Percentiles rank a stretch among this genome's conserved stretches.
These are phyloP conservation scores for Globisporangium okanoganense DNA, from an alignment of 352 stramenopile genomes.

Conservation along the genomic window DNA sequence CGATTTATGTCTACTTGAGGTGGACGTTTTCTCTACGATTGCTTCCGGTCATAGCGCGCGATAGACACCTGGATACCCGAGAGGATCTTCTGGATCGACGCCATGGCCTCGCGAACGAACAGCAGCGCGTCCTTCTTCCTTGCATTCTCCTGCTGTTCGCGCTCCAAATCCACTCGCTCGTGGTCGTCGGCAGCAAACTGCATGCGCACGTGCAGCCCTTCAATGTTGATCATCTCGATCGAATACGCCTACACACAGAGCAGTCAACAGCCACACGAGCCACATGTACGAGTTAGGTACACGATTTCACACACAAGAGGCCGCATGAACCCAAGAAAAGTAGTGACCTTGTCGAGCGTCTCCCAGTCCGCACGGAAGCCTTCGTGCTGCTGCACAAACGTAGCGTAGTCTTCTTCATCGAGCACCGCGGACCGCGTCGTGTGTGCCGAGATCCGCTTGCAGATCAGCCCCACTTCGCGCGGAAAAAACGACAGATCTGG, in stretches of 20 bases:
- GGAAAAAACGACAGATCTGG: slow-evolving; percentile 57
- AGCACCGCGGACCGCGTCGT: slow-evolving; percentile 51
- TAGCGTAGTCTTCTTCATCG: slow-evolving; percentile 57
- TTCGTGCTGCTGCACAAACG: slow-evolving; percentile 50
- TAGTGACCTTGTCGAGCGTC: slow-evolving; percentile 69
- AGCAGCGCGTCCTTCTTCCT: slow-evolving; percentile 36
- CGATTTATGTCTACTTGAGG: background rate
- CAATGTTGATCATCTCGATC: slow-evolving; percentile 45
- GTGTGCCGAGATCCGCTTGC: slow-evolving; percentile 43
- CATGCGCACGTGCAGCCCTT: slow-evolving; percentile 37
- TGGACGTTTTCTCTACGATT: background rate
- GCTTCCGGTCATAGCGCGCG: slow-evolving; percentile 32
- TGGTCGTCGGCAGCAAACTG: slow-evolving; percentile 18
- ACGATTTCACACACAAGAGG: background rate
- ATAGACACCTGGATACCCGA: slow-evolving; percentile 36
- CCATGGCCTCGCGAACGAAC: slow-evolving; percentile 44
- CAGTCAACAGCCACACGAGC: background rate
- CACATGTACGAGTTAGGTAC: background rate
- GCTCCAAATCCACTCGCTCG: slow-evolving; percentile 18
- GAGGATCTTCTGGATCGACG: slow-evolving; percentile 43
- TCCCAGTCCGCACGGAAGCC: slow-evolving; percentile 52
- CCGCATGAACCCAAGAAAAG: background rate
- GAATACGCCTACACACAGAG: slow-evolving; percentile 33
- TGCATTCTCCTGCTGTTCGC: slow-evolving; percentile 17
- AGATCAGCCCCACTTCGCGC: slow-evolving; percentile 40